Base-by-base conservation (phyloP, 352 stramenopile genomes). In the Pilasporangium apinafurcum region DNA sequence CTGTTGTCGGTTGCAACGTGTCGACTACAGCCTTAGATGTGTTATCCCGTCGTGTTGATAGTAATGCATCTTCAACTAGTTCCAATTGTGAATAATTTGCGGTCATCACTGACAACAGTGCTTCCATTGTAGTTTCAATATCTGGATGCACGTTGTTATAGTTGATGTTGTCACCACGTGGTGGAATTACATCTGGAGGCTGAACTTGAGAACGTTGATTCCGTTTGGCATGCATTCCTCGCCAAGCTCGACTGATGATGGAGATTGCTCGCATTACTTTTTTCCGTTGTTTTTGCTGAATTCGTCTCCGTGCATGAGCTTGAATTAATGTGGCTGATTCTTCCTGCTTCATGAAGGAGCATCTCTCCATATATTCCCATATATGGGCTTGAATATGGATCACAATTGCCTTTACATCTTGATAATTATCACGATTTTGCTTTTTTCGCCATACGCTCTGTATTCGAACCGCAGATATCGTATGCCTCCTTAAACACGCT, bases 391-490 rank as follows among this genome's bases (percentile, higher is more conserved):
- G 59, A 0, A 68, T 44, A 21, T 46, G 47, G 6, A 68, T 27
- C 18, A 54, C 50, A 33, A 53, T 64, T n/a, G 53, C 41, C 9
- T 20, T 48, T 22, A 43, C 49, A 24, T 17, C 4, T 8, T 24
- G 25, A 22, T 58, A 62, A n/a, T 39, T 34, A 2, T 55, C 49
- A 14, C 50, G 42, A 8, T 58, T 37, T 5, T 24, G 22, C 21
- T 51, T 65, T 7, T 55, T 51, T 37, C 55, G 20, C 59, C 59
- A 68, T 2, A 20, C 37, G 8, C 45, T 48, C 48, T 68, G 59
- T n/a, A 68, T 68, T 27, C 55, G 53, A 5, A 33, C 37, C 5
- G 45, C 44, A 2, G 44, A 62, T 2, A 32, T 13, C 16, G 36
- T 32, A 32, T 42, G 36, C 12, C 51, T 37, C 21, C 38, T 39